phyloP scores from a whole-genome alignment of 768 basidiomycete species.

The Pleurotus platypus region DNA sequence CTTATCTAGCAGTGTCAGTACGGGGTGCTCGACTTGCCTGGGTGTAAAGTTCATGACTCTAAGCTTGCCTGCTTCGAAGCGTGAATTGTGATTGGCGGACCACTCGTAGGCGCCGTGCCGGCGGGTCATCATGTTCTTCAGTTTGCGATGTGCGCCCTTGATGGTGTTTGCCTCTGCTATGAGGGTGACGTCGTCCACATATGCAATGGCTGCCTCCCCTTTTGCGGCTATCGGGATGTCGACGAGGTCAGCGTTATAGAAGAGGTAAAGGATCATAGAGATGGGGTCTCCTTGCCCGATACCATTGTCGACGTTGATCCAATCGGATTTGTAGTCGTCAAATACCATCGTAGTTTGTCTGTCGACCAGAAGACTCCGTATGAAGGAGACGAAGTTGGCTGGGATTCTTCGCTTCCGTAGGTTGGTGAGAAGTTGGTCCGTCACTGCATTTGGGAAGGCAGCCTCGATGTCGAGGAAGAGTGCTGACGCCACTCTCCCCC shows the following conservation, averaged over 20 bases:
- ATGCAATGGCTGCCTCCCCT: background rate
- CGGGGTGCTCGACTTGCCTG: background rate
- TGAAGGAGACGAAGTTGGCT: background rate
- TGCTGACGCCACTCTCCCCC: slow-evolving; percentile 25
- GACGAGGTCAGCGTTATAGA: background rate
- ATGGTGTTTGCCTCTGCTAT: background rate
- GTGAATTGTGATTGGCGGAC: background rate
- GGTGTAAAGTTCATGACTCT: slow-evolving; percentile 11
- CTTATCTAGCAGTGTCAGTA: background rate
- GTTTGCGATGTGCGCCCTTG: background rate
- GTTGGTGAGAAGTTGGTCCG: background rate
- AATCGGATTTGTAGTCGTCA: background rate
- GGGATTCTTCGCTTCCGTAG: background rate
- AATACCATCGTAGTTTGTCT: background rate
- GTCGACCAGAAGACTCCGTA: background rate
- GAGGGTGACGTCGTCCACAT: background rate
- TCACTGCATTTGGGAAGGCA: slow-evolving; percentile 32
- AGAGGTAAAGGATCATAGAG: background rate
- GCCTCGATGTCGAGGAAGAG: slow-evolving; percentile 41
- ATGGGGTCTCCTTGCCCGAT: background rate
- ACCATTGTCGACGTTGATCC: background rate
- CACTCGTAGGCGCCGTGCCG: background rate
- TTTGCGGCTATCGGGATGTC: background rate
- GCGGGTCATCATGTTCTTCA: background rate
- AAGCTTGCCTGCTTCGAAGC: background rate